Conservation (phyloP, 2,329 filamentous ascomycete genomes). For the Podosphaera xanthii region DNA sequence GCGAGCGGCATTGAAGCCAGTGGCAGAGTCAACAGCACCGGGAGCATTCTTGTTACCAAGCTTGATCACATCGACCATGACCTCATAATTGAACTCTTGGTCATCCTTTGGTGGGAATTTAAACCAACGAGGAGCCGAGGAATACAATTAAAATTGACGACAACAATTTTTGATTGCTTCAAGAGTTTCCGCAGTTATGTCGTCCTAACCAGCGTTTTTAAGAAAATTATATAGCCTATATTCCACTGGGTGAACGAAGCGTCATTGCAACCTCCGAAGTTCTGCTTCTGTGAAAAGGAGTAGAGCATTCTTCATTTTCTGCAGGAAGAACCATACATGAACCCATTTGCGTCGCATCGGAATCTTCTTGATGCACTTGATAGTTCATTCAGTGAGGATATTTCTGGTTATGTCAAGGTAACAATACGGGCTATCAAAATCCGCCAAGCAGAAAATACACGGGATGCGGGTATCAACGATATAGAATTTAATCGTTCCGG, state of each 20-base stretch:
- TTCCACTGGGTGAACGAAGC: not conserved
- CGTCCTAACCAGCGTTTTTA: not conserved
- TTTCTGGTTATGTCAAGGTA: not conserved
- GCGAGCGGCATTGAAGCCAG: not conserved
- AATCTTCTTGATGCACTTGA: not conserved
- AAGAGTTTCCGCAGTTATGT: not conserved
- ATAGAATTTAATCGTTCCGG: not conserved
- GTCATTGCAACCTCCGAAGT: not conserved
- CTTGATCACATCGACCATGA: constrained; percentile 2
- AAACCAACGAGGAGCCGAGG: not conserved
- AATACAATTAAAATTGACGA: not conserved
- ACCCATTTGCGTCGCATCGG: not conserved
- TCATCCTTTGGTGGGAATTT: not conserved
- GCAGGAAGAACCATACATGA: not conserved
- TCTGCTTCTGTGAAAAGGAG: not conserved
- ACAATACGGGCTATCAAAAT: not conserved
- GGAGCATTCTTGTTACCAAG: not conserved
- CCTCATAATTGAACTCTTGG: not conserved
- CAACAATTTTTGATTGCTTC: not conserved
- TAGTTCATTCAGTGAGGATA: not conserved
- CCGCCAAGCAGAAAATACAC: not conserved
- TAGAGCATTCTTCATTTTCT: not conserved
- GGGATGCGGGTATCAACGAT: not conserved
- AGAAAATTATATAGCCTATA: not conserved
- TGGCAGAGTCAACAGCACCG: not conserved